Conservation (phyloP, 2,329 filamentous ascomycete species). For the Aureobasidium sp. region DNA sequence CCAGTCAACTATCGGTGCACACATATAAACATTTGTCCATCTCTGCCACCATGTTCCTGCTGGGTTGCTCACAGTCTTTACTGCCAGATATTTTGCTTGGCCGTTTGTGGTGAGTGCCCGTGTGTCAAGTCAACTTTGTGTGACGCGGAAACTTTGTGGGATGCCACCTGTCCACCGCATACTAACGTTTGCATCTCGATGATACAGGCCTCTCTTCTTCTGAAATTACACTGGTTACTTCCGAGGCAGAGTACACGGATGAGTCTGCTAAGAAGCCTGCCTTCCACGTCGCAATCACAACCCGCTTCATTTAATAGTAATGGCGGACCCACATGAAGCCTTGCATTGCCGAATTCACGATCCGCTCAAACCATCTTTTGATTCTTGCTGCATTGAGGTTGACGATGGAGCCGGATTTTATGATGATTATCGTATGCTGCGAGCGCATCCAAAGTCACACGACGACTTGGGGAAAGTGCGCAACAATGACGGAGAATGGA, state of each 20-base stretch:
- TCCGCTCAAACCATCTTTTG: constrained; percentile 3
- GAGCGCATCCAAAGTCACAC: background rate
- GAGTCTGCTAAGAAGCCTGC: constrained; percentile 8
- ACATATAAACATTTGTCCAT: background rate
- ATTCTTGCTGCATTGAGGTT: background rate
- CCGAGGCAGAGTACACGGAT: background rate
- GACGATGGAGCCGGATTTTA: background rate
- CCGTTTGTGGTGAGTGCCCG: constrained; percentile 9
- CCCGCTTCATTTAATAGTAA: background rate
- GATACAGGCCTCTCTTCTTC: background rate
- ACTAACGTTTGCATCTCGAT: background rate
- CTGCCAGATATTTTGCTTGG: background rate
- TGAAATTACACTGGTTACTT: background rate
- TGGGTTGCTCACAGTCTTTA: background rate
- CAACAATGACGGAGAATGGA: background rate
- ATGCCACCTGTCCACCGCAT: constrained; percentile 7
- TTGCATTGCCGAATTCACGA: background rate
- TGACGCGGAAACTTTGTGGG: constrained; percentile 7
- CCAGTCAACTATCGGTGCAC: constrained; percentile 6
- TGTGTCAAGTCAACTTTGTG: constrained; percentile 1
- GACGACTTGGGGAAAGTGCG: background rate
- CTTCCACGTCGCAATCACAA: background rate
- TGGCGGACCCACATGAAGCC: constrained; percentile 6
- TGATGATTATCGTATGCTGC: background rate
- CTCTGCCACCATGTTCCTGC: background rate